phyloP scores from a whole-genome alignment of 768 basidiomycete species.

The Termitomyces bulborhizus region DNA sequence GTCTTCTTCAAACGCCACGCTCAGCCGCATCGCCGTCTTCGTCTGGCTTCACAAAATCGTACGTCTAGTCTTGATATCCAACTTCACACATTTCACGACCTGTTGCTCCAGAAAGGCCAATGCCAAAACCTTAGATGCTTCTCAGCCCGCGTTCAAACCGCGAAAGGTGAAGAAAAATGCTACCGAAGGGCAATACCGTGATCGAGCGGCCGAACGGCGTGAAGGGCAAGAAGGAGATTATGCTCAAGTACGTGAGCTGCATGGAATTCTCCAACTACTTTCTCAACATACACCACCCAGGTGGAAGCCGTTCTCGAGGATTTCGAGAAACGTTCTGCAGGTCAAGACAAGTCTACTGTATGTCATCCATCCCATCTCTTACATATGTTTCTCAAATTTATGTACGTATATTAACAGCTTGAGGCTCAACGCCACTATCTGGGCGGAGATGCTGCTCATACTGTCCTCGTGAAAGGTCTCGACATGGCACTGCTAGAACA shows the following conservation, averaged over 20 bases:
- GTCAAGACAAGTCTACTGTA: constrained; percentile 55
- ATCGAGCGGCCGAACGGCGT: constrained; percentile 72
- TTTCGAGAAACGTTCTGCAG: constrained; percentile 63
- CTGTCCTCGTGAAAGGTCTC: constrained; percentile 84
- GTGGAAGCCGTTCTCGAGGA: constrained; percentile 79
- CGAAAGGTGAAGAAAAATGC: constrained; percentile 62
- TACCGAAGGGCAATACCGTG: constrained; percentile 51
- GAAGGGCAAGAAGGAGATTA: constrained; percentile 65
- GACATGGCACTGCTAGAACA: constrained; percentile 85
- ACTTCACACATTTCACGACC: background rate
- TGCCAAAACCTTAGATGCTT: constrained; percentile 30
- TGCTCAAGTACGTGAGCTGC: constrained; percentile 46
- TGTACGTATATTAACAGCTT: constrained; percentile 34
- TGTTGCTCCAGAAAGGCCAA: constrained; percentile 31
- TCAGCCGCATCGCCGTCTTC: constrained; percentile 15
- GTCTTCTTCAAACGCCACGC: constrained; percentile 34
- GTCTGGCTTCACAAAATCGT: constrained; percentile 25
- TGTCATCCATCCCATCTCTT: constrained; percentile 14
- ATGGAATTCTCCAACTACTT: background rate
- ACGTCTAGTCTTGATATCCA: constrained; percentile 8
- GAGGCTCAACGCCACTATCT: constrained; percentile 73
- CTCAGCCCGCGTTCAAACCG: constrained; percentile 72
- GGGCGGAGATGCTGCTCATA: constrained; percentile 81
- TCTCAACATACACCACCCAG: constrained; percentile 25
- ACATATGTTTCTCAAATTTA: background rate